phyloP scores from a whole-genome alignment of 2,329 filamentous ascomycete genomes.

The Thermothelomyces thermophilus region DNA sequence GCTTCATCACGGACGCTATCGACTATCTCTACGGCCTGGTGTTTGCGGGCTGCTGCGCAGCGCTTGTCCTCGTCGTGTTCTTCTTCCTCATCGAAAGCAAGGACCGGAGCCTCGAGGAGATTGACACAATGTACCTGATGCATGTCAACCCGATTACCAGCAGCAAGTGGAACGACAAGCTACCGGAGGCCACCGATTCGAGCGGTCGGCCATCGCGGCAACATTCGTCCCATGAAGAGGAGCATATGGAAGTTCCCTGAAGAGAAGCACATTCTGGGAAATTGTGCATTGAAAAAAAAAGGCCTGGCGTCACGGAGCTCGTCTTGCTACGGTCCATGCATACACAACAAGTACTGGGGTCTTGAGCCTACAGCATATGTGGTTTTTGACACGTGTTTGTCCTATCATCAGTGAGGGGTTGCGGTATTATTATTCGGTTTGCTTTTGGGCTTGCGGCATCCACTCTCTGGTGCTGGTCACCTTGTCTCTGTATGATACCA shows the following conservation, averaged over 20 bases:
- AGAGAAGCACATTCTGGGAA: background rate
- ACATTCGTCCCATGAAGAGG: slow-evolving; percentile 5
- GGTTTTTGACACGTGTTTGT: background rate
- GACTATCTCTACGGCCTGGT: slow-evolving; percentile 70
- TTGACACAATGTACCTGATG: slow-evolving; percentile 71
- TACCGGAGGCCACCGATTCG: slow-evolving; percentile 1
- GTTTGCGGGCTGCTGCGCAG: slow-evolving; percentile 64
- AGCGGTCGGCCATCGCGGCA: slow-evolving; percentile 11
- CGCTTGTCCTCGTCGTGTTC: slow-evolving; percentile 60
- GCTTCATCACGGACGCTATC: slow-evolving; percentile 67
- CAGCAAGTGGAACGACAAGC: slow-evolving; percentile 20
- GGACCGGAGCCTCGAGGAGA: slow-evolving; percentile 68
- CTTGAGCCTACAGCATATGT: background rate
- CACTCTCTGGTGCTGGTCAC: background rate
- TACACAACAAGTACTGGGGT: background rate
- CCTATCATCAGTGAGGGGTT: background rate
- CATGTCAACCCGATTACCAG: slow-evolving; percentile 48
- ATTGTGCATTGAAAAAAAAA: background rate
- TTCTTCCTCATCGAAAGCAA: slow-evolving; percentile 73
- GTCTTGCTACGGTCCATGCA: slow-evolving; percentile 1
- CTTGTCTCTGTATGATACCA: background rate
- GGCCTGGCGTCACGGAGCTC: slow-evolving; percentile 9
- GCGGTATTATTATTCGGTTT: background rate
- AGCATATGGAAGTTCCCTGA: slow-evolving; percentile 7
- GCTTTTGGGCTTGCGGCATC: slow-evolving; percentile 1